A percentile compares a stretch with the other conserved stretches of the same genome.
Evolutionary conservation across 1,284 basidiomycete species (phyloP).

Genomic region (Cutaneotrichosporon arboriforme): DNA sequence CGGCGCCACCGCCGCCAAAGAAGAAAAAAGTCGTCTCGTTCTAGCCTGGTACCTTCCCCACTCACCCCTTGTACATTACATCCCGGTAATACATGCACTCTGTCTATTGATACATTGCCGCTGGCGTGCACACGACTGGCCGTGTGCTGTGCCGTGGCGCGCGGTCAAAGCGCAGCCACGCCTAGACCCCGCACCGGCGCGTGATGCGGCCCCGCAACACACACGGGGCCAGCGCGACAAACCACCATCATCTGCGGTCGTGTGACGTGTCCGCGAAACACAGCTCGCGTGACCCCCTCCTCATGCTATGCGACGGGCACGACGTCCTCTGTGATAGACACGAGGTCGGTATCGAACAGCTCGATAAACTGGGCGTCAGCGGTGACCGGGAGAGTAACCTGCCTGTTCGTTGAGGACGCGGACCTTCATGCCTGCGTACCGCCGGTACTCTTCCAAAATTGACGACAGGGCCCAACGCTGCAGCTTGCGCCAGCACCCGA

Average conservation of each 20-base stretch:
- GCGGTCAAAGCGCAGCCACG: too few relatives aligned
- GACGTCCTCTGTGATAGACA: conserved; percentile 35
- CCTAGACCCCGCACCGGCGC: too few relatives aligned
- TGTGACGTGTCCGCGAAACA: neutral
- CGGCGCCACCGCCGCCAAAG: neutral
- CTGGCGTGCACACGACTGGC: too few relatives aligned
- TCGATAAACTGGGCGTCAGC: conserved; percentile 51
- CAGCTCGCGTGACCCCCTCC: neutral
- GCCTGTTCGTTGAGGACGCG: conserved; percentile 53
- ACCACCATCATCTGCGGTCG: neutral
- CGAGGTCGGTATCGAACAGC: conserved; percentile 53
- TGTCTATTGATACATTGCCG: neutral
- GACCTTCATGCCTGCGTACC: conserved; percentile 53
- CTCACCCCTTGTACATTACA: neutral
- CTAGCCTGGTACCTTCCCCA: neutral
- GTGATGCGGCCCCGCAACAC: too few relatives aligned
- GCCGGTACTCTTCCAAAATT: conserved; percentile 53
- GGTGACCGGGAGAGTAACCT: conserved; percentile 12
- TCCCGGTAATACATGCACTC: conserved; percentile 3
- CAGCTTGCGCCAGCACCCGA: conserved; percentile 50
- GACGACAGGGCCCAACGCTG: conserved; percentile 52
- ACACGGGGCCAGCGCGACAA: neutral
- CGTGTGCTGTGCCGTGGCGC: too few relatives aligned
- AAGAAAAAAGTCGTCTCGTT: conserved; percentile 20
- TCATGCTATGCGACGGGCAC: neutral